Evolutionary conservation across 371 early-diverging fungal species (phyloP).

Genomic region (Massospora cicadina): DNA sequence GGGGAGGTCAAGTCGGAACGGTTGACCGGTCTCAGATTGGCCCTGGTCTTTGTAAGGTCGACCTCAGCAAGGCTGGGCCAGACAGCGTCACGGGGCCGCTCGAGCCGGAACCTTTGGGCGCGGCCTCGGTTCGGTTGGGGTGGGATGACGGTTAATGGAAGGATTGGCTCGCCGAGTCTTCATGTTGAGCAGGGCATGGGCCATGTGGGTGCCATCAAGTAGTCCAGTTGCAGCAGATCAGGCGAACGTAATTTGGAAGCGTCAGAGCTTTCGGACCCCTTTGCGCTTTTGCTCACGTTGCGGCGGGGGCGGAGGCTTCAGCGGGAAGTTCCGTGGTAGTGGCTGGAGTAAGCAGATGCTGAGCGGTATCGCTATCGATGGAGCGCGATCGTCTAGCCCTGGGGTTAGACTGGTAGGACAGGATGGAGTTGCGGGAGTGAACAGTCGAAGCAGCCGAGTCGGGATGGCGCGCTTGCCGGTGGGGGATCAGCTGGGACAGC

Average conservation of each 20-base stretch:
- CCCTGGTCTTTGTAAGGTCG: neutral
- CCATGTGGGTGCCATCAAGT: constrained; percentile 2
- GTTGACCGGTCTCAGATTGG: neutral
- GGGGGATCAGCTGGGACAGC: neutral
- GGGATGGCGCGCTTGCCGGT: neutral
- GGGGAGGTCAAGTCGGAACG: neutral
- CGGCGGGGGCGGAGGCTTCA: neutral
- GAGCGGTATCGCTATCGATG: neutral
- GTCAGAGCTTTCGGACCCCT: neutral
- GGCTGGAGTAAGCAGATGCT: neutral
- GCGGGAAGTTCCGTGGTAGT: neutral
- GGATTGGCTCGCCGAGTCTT: neutral
- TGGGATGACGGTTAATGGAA: neutral
- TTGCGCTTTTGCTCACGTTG: neutral
- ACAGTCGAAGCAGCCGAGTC: neutral
- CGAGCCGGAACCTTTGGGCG: neutral
- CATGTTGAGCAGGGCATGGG: constrained; percentile 2
- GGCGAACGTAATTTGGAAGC: neutral
- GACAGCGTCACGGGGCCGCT: neutral
- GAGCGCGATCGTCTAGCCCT: constrained; percentile 1
- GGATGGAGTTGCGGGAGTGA: constrained; percentile 2
- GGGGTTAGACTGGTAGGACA: constrained; percentile 4
- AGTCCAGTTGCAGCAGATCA: neutral
- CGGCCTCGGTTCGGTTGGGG: neutral
- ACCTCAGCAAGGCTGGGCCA: neutral